phyloP scores from a whole-genome alignment of 345 rosid species.

The Nephelium lappaceum region DNA sequence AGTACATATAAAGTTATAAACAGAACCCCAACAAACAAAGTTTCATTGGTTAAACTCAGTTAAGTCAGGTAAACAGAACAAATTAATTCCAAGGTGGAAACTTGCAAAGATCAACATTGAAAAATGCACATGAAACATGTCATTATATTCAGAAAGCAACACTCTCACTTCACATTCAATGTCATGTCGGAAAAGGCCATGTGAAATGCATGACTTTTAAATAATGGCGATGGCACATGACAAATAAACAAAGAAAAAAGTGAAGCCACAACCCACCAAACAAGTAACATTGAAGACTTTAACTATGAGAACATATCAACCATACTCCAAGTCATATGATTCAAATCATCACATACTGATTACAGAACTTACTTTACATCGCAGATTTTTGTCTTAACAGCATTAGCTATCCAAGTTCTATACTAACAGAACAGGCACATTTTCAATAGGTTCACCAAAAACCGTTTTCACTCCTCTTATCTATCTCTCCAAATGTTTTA shows the following conservation, averaged over 20 bases:
- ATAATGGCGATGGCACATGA: not conserved
- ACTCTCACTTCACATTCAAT: not conserved
- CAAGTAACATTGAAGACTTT: not conserved
- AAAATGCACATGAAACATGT: not conserved
- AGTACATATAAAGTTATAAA: not conserved
- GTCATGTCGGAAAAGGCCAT: not conserved
- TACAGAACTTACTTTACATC: not conserved
- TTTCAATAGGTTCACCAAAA: not conserved
- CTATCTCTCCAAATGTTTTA: slow-evolving; percentile 6
- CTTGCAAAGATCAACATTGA: not conserved
- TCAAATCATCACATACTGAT: not conserved
- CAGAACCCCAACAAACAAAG: not conserved
- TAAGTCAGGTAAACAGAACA: not conserved
- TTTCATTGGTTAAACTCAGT: slow-evolving; percentile 2
- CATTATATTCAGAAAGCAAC: not conserved
- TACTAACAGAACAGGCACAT: not conserved
- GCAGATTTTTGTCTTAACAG: not conserved
- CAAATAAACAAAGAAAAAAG: not conserved
- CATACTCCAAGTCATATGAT: not conserved
- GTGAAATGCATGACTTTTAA: not conserved
- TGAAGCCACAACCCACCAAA: slow-evolving; percentile 6
- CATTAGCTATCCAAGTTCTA: not conserved
- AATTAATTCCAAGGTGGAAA: slow-evolving; percentile 1
- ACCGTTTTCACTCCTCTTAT: not conserved
- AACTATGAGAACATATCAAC: slow-evolving; percentile 5